These are phyloP conservation scores for Lobosporangium transversale DNA, from an alignment of 192 early-diverging fungal species.

Conservation along the genomic window DNA sequence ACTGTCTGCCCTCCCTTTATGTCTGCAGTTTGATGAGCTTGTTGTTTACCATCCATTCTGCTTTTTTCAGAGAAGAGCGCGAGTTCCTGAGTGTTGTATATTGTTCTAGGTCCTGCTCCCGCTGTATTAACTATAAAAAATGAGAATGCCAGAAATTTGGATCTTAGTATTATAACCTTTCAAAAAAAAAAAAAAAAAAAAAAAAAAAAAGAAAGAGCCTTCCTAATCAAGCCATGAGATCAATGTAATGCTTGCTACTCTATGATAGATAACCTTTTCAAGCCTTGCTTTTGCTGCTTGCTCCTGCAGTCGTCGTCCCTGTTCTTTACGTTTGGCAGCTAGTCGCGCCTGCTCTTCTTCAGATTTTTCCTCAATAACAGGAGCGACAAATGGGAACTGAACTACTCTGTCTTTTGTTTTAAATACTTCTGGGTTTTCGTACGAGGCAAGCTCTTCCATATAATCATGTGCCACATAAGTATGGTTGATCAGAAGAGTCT, in stretches of 20 bases:
- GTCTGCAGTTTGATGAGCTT: too few relatives aligned
- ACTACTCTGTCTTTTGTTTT: slow-evolving; percentile 72
- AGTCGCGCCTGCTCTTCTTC: slow-evolving; percentile 79
- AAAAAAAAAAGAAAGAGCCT: background rate
- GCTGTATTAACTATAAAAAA: slow-evolving; percentile 61
- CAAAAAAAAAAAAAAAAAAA: background rate
- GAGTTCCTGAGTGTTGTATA: slow-evolving; percentile 62
- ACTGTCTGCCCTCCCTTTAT: too few relatives aligned
- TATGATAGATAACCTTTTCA: slow-evolving; percentile 79
- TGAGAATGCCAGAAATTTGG: background rate
- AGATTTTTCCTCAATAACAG: slow-evolving; percentile 76
- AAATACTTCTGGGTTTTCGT: slow-evolving; percentile 70
- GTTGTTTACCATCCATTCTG: slow-evolving; percentile 60
- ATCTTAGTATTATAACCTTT: background rate
- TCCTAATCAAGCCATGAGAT: background rate
- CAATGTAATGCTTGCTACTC: background rate
- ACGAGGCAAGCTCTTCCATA: slow-evolving; percentile 69
- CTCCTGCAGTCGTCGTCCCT: slow-evolving; percentile 79
- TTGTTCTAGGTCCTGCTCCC: slow-evolving; percentile 74
- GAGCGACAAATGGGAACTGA: slow-evolving; percentile 84
- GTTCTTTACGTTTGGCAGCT: slow-evolving; percentile 75
- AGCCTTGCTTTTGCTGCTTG: slow-evolving; percentile 82
- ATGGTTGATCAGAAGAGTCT: slow-evolving; percentile 76
- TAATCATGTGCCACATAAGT: slow-evolving; percentile 83
- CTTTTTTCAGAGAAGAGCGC: slow-evolving; percentile 50